Base-by-base conservation (phyloP, 352 stramenopile species). In the Phytophthora hibernalis region DNA sequence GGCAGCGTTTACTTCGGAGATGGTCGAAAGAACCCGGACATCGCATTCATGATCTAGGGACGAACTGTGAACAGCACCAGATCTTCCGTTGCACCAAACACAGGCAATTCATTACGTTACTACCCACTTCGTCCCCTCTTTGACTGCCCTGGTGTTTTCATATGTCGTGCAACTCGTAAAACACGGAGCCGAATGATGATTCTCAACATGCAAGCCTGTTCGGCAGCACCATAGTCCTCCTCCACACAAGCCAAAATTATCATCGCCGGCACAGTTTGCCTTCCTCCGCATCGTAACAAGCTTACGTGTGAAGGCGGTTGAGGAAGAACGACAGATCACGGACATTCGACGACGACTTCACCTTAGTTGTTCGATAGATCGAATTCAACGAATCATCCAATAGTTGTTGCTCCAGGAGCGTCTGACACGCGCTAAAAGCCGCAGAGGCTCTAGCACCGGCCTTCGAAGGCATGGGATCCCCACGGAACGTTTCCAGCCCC, bases 1-100 rank as follows among this genome's bases (percentile, higher is more conserved):
- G 86, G 86, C 11, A 85, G 54, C 16, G 86, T 89, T 22, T 94
- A 94, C 77, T 91, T 94, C 62, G 86, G 86, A 26, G 83, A 93
- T 56, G 86, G 86, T 15, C 75, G 82, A 38, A 88, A 85, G 71
- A 94, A 93, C 57, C 79, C 77, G 0, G 80, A 90, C 65, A 77
- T 91, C 31, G 83, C 82, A 12, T 90, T 92, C 65, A 91, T 90
- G 84, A 77, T 90, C 44, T 92, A 61, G 82, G 7, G 16, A n/a
- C 26, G 8, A 15, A 28, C 28, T 33, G 28, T 40, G 9, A 12
- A 40, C 33, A 8, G 35, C 35, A 18, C 16, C 35, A 18, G 6
- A 11, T 12, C n/a, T 9, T 44, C 7, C 16, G 38, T 12, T 21
- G 38, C 15, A 44, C 38, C 28, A 56, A 68, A 22, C 24, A 38